phyloP scores from a whole-genome alignment of 2,329 filamentous ascomycete genomes.

The Cercospora sesami region DNA sequence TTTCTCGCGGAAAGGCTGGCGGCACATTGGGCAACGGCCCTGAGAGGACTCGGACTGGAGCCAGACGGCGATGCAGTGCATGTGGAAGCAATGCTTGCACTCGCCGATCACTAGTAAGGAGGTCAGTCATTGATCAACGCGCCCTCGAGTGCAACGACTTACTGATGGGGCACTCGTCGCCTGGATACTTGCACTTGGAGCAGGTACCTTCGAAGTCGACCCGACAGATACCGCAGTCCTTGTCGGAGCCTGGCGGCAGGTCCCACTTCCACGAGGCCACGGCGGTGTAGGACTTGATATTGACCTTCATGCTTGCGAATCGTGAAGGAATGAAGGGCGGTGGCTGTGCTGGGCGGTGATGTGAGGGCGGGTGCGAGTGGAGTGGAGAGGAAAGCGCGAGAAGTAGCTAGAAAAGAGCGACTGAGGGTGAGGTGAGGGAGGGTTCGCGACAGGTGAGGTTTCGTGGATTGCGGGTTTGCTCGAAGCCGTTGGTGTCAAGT shows the following conservation, averaged over 20 bases:
- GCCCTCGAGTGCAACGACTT: slow-evolving; percentile 42
- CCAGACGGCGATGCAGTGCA: slow-evolving; percentile 97
- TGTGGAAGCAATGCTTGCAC: slow-evolving; percentile 97
- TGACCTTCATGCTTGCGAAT: slow-evolving; percentile 76
- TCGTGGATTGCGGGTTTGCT: neutral
- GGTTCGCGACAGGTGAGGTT: neutral
- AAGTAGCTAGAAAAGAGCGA: neutral
- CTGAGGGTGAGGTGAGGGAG: neutral
- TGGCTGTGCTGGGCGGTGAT: neutral
- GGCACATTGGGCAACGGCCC: slow-evolving; percentile 96
- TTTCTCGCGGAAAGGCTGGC: slow-evolving; percentile 62
- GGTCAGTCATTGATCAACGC: slow-evolving; percentile 21
- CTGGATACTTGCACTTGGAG: slow-evolving; percentile 95
- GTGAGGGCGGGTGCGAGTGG: neutral
- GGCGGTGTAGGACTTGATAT: slow-evolving; percentile 86
- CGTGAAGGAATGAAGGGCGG: neutral
- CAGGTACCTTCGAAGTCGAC: slow-evolving; percentile 97
- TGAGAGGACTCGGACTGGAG: slow-evolving; percentile 91
- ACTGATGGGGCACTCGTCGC: slow-evolving; percentile 92
- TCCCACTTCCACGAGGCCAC: slow-evolving; percentile 98
- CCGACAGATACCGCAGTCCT: slow-evolving; percentile 97
- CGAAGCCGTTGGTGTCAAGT: neutral
- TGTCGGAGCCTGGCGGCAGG: slow-evolving; percentile 76
- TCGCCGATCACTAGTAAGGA: slow-evolving; percentile 75
- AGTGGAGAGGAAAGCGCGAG: neutral